These are phyloP conservation scores for Trametes maxima DNA, from an alignment of 768 basidiomycete genomes.

Conservation along the genomic window DNA sequence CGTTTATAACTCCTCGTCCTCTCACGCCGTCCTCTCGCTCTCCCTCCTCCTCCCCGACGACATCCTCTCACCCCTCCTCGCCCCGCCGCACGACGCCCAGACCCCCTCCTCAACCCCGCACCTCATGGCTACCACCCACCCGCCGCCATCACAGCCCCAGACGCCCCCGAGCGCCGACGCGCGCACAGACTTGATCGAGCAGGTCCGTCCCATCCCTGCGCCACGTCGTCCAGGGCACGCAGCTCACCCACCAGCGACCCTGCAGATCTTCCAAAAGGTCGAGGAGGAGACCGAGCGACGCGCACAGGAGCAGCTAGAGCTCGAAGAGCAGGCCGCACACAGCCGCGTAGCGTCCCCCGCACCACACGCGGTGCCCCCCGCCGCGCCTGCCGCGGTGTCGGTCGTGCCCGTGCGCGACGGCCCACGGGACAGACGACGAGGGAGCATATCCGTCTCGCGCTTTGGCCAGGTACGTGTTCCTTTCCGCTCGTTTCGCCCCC, in stretches of 20 bases:
- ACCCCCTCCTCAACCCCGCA: neutral
- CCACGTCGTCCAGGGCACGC: neutral
- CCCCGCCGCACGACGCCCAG: neutral
- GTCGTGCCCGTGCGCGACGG: conserved; percentile 2
- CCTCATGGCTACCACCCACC: neutral
- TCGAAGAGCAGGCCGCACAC: conserved; percentile 12
- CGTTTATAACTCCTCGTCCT: conserved; percentile 13
- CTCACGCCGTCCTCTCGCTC: conserved; percentile 7
- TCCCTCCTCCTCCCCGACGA: neutral
- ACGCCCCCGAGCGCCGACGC: conserved; percentile 8
- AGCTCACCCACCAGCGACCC: neutral
- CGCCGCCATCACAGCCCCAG: neutral
- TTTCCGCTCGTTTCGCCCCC: neutral
- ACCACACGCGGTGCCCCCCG: conserved; percentile 2
- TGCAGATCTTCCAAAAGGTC: conserved; percentile 58
- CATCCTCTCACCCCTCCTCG: neutral
- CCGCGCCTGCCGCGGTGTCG: conserved; percentile 10
- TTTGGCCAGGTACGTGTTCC: conserved; percentile 55
- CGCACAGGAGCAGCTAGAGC: conserved; percentile 33
- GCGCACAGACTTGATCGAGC: conserved; percentile 24
- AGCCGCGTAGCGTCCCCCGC: conserved; percentile 6
- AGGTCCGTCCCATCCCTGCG: conserved; percentile 13
- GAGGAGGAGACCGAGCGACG: conserved; percentile 59
- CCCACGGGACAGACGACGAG: conserved; percentile 38
- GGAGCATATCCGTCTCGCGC: conserved; percentile 59